A percentile compares a stretch with the other conserved stretches of the same genome.
phyloP scores from a whole-genome alignment of 306 rosid genomes.

The Cyclanthera cordifolia region DNA sequence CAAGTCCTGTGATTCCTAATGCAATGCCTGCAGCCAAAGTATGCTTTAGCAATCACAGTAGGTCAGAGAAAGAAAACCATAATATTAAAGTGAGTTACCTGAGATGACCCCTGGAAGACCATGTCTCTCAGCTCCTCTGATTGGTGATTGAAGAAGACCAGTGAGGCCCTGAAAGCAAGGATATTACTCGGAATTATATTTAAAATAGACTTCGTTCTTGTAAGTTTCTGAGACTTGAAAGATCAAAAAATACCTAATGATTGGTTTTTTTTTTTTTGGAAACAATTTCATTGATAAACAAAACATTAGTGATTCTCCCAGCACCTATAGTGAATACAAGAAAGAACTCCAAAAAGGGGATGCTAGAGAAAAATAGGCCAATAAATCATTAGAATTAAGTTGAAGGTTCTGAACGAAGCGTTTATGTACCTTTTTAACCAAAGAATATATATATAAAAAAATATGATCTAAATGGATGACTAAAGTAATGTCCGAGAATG shows the following conservation, averaged over 20 bases:
- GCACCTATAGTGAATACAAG: too few species aligned
- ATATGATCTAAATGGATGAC: too few species aligned
- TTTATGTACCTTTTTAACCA: too few species aligned
- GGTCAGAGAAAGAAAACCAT: neutral
- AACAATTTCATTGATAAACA: too few species aligned
- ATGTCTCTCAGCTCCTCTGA: conserved; percentile 92
- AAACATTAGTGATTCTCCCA: too few species aligned
- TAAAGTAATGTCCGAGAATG: too few species aligned
- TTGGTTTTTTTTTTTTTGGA: too few species aligned
- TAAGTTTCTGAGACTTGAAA: neutral
- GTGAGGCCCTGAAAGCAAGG: conserved; percentile 65
- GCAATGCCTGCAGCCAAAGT: conserved; percentile 55
- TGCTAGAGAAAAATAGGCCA: too few species aligned
- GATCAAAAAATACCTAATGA: neutral
- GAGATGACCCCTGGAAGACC: conserved; percentile 96
- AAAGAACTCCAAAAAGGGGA: too few species aligned
- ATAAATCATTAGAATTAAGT: too few species aligned
- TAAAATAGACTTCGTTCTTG: neutral
- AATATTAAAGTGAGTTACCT: conserved; percentile 29
- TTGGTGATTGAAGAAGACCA: conserved; percentile 90
- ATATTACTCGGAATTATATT: neutral
- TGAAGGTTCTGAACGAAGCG: too few species aligned
- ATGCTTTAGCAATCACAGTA: neutral
- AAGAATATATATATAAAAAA: too few species aligned
- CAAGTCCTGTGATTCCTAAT: conserved; percentile 77